A percentile compares a stretch with the other conserved stretches of the same genome.
Conservation (phyloP, 2,329 filamentous ascomycete species). For the Tolypocladium guangdongense region DNA sequence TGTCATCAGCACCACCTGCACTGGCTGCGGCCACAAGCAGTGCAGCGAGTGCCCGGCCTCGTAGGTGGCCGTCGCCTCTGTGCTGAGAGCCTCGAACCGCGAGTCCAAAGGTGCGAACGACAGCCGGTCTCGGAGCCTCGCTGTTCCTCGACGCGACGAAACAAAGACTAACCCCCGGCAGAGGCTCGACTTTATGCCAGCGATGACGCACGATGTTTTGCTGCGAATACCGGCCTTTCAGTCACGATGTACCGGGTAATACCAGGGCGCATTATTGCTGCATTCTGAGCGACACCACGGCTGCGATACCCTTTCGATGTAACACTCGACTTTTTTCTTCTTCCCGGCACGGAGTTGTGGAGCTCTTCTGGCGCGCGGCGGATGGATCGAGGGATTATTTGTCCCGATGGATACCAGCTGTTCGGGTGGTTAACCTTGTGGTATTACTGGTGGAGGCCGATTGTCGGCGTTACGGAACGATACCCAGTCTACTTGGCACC, state of each 20-base stretch:
- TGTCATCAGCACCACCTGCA: conserved; percentile 45
- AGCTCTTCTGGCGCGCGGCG: not conserved
- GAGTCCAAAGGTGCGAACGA: not conserved
- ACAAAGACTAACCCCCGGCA: not conserved
- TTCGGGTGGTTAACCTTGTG: not conserved
- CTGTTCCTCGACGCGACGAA: not conserved
- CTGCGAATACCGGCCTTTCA: not conserved
- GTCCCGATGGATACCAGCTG: not conserved
- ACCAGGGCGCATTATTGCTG: not conserved
- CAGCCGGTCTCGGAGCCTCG: no score
- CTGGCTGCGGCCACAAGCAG: conserved; percentile 37
- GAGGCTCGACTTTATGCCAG: not conserved
- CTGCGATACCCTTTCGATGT: conserved; percentile 1
- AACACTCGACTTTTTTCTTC: not conserved
- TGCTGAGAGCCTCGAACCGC: not conserved
- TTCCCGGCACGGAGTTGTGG: not conserved
- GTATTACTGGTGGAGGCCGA: not conserved
- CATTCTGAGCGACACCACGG: conserved; percentile 10
- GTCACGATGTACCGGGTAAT: not conserved
- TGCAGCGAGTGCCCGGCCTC: conserved; percentile 33
- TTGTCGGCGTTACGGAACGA: not conserved
- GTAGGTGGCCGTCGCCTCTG: conserved; percentile 9
- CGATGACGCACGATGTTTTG: not conserved
- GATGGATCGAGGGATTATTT: not conserved
- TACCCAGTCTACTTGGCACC: not conserved